Conservation (phyloP, 345 rosid species). For the Boechera stricta region DNA sequence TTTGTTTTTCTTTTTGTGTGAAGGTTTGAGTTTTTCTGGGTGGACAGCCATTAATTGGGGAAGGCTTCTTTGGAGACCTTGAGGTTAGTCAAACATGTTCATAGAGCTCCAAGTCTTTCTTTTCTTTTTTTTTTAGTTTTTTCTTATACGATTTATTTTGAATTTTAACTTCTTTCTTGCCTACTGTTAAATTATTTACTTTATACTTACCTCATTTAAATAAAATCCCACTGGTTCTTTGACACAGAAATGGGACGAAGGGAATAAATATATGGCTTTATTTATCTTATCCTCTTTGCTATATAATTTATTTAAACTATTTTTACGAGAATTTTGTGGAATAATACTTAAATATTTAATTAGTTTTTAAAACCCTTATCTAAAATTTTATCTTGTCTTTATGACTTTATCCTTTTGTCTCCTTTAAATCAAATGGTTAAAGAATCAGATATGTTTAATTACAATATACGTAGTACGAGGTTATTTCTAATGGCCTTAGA, state of each 20-base stretch:
- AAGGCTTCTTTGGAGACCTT: conserved; percentile 21
- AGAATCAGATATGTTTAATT: background rate
- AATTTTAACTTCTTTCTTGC: background rate
- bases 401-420: background rate
- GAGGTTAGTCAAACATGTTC: conserved; percentile 32
- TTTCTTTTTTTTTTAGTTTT: background rate
- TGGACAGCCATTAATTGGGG: conserved; percentile 25
- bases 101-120: conserved; percentile 4
- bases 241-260: too few relatives aligned
- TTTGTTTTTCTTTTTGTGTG: background rate
- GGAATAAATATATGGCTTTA: too few relatives aligned
- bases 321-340: background rate
- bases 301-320: background rate
- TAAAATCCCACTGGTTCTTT: background rate
- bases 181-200: background rate
- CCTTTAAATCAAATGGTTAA: background rate
- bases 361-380: background rate
- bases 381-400: background rate
- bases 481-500: background rate
- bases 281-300: background rate
- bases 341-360: background rate
- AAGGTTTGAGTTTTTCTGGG: conserved; percentile 20
- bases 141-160: background rate
- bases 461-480: conserved; percentile 1
- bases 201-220: background rate